These are phyloP conservation scores for Cyclotella sp. DNA, from an alignment of 108 stramenopile genomes.

Conservation along the genomic window DNA sequence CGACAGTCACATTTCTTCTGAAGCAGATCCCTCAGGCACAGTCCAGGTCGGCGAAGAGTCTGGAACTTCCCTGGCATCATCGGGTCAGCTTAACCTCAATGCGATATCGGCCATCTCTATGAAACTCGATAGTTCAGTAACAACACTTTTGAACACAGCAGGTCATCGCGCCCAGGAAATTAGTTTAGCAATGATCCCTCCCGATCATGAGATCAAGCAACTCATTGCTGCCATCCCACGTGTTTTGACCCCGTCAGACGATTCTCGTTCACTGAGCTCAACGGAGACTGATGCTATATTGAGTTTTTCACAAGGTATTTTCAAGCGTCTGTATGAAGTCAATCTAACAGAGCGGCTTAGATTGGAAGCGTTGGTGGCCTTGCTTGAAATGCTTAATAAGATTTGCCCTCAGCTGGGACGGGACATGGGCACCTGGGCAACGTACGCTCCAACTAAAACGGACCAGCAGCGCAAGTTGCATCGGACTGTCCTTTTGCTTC, in stretches of 20 bases:
- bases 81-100: constrained; percentile 66
- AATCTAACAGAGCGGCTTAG: constrained; percentile 84
- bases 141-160: constrained; percentile 73
- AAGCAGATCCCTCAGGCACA: not conserved
- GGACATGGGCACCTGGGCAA: constrained; percentile 93
- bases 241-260: constrained; percentile 67
- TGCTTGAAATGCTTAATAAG: constrained; percentile 87
- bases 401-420: constrained; percentile 85
- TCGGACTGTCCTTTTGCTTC: constrained; percentile 88
- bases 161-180: constrained; percentile 88
- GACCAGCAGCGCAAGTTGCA: constrained; percentile 90
- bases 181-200: constrained; percentile 86
- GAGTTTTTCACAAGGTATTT: constrained; percentile 93
- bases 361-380: constrained; percentile 86
- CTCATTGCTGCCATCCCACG: constrained; percentile 88
- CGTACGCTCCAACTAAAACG: constrained; percentile 89
- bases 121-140: constrained; percentile 83
- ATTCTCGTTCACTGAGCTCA: constrained; percentile 51
- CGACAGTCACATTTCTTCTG: constrained; percentile 18
- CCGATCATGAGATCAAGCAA: constrained; percentile 92
- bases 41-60: constrained; percentile 10
- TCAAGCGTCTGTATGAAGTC: constrained; percentile 97
- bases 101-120: constrained; percentile 71
- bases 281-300: constrained; percentile 89
- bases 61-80: constrained; percentile 19